A percentile compares a stretch with the other conserved stretches of the same genome.
Evolutionary conservation across 2,329 filamentous ascomycete genomes (phyloP).

Genomic region (Boeremia lycopersici): DNA sequence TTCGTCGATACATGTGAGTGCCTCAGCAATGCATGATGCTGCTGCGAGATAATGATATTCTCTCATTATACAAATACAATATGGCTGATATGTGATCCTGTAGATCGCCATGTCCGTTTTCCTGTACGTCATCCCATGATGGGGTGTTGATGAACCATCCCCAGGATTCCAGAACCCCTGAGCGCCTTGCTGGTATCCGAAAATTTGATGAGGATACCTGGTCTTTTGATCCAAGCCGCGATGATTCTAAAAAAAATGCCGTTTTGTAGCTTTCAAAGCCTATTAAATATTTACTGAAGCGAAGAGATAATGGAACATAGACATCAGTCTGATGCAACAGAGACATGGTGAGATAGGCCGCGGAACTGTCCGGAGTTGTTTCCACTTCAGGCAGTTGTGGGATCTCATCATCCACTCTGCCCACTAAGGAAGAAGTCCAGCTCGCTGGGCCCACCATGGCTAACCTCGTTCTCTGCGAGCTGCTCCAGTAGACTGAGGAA

Average conservation of each 20-base stretch:
- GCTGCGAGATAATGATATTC: constrained; percentile 13
- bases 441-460: constrained; percentile 71
- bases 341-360: not conserved
- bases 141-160: constrained; percentile 11
- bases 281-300: constrained; percentile 12
- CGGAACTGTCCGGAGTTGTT: constrained; percentile 8
- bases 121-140: constrained; percentile 11
- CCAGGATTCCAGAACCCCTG: constrained; percentile 12
- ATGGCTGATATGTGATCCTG: constrained; percentile 3
- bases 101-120: constrained; percentile 6
- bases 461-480: constrained; percentile 79
- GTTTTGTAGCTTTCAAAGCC: constrained; percentile 9
- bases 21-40: constrained; percentile 4
- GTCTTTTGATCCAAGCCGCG: constrained; percentile 4
- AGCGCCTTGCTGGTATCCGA: constrained; percentile 14
- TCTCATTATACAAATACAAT: constrained; percentile 19
- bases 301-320: constrained; percentile 8
- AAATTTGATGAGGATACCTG: constrained; percentile 3
- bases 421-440: constrained; percentile 74
- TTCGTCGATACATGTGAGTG: not conserved
- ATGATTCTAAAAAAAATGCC: not conserved
- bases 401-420: constrained; percentile 29
- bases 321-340: constrained; percentile 4
- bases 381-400: constrained; percentile 12
- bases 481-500: constrained; percentile 81